Evolutionary conservation across 2,329 filamentous ascomycete genomes (phyloP).

Genomic region (Sclerotinia subarctica): DNA sequence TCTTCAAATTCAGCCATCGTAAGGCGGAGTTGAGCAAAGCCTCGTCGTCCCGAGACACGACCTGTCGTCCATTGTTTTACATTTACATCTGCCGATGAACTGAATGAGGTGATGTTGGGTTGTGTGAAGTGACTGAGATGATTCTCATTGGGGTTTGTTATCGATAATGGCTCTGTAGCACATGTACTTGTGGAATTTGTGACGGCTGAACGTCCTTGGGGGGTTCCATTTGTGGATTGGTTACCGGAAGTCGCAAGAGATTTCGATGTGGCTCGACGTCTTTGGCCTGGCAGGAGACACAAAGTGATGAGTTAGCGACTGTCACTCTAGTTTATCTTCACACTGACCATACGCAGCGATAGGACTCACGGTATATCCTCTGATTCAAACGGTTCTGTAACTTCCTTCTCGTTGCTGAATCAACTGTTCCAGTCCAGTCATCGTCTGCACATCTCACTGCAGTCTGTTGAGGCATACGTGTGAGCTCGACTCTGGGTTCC

Average conservation of each 20-base stretch:
- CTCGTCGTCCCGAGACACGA: neutral
- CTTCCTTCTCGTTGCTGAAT: slow-evolving; percentile 43
- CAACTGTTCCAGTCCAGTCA: slow-evolving; percentile 47
- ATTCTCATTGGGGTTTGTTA: neutral
- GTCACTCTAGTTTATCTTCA: neutral
- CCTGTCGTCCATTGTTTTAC: slow-evolving; percentile 1
- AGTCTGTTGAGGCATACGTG: neutral
- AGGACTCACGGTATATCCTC: slow-evolving; percentile 44
- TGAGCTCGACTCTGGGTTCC: neutral
- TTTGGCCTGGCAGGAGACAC: neutral
- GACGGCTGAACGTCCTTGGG: neutral
- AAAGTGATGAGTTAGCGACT: slow-evolving; percentile 4
- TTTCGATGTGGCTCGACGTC: neutral
- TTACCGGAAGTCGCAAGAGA: neutral
- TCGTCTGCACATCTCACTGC: slow-evolving; percentile 43
- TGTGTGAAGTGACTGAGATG: neutral
- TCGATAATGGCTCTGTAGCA: neutral
- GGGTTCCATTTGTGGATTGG: neutral
- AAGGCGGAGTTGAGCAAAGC: neutral
- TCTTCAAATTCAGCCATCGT: neutral
- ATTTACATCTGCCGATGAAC: neutral
- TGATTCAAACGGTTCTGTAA: slow-evolving; percentile 47
- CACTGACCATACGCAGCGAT: neutral
- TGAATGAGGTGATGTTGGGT: neutral
- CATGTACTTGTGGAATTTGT: neutral